A percentile compares a stretch with the other conserved stretches of the same genome.
Conservation (phyloP, 768 basidiomycete genomes). For the Lactifluus echinatus region DNA sequence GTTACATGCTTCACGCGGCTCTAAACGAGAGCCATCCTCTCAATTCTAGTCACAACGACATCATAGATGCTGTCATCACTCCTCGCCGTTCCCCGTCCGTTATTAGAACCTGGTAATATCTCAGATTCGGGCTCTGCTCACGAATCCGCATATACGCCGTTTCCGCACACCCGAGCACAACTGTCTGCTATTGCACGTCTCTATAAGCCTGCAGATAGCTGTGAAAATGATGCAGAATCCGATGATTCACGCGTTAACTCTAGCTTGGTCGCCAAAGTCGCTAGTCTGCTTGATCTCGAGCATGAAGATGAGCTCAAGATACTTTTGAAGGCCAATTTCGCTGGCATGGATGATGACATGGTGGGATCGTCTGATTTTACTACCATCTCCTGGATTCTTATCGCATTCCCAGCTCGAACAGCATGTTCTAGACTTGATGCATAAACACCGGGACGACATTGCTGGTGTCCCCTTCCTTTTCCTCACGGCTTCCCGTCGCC, state of each 20-base stretch:
- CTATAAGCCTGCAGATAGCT: conserved; percentile 50
- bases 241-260: conserved; percentile 51
- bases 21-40: conserved; percentile 22
- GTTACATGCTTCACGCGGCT: conserved; percentile 21
- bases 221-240: conserved; percentile 48
- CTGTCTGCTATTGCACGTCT: conserved; percentile 66
- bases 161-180: conserved; percentile 79
- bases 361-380: conserved; percentile 33
- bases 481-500: conserved; percentile 70
- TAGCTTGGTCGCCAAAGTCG: conserved; percentile 61
- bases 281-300: conserved; percentile 66
- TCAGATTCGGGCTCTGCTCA: conserved; percentile 15
- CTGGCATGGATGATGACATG: conserved; percentile 51
- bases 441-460: conserved; percentile 82
- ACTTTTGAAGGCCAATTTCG: conserved; percentile 61
- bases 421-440: conserved; percentile 90
- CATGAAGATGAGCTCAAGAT: conserved; percentile 80
- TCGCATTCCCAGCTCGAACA: conserved; percentile 59
- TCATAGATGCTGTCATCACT: conserved; percentile 20
- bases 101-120: conserved; percentile 14
- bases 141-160: conserved; percentile 34
- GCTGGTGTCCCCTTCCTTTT: conserved; percentile 77
- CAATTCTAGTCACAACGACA: conserved; percentile 17
- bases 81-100: conserved; percentile 16
- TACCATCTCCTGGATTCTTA: not conserved